Conservation (phyloP, 2,329 filamentous ascomycete species). For the Pseudofabraea citricarpa region DNA sequence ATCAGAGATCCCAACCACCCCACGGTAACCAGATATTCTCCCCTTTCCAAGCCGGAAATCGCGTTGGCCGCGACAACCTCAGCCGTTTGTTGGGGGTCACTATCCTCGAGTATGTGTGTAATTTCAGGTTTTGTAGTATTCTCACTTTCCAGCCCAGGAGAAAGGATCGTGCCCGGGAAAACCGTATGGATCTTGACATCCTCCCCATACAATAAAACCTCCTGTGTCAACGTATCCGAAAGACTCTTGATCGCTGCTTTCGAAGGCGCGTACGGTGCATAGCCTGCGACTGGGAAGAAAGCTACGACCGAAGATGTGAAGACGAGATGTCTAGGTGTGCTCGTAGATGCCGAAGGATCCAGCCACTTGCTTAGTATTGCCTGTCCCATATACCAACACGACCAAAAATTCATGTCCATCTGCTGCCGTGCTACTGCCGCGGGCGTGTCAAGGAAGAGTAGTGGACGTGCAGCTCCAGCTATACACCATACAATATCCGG, state of each 20-base stretch:
- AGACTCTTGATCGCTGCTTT: conserved; percentile 83
- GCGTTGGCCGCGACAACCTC: conserved; percentile 69
- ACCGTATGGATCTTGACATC: conserved; percentile 78
- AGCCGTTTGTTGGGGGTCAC: conserved; percentile 75
- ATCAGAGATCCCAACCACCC: conserved; percentile 68
- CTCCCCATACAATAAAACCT: conserved; percentile 81
- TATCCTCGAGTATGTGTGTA: conserved; percentile 73
- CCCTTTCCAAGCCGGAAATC: conserved; percentile 72
- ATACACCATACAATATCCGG: conserved; percentile 91
- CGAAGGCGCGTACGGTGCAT: conserved; percentile 74
- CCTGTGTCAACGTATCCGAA: conserved; percentile 77
- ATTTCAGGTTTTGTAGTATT: conserved; percentile 75
- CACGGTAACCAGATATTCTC: conserved; percentile 75
- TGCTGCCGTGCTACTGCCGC: conserved; percentile 64
- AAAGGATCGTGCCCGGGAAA: conserved; percentile 78
- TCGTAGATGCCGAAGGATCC: conserved; percentile 38
- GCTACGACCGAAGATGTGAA: conserved; percentile 77
- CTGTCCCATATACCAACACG: conserved; percentile 80
- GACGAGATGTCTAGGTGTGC: conserved; percentile 69
- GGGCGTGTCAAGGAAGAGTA: conserved; percentile 72
- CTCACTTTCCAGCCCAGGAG: conserved; percentile 71
- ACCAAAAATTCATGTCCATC: conserved; percentile 93
- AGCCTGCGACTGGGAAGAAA: conserved; percentile 75
- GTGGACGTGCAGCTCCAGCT: conserved; percentile 69
- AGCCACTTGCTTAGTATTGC: conserved; percentile 75